Percentiles rank a stretch among this genome's conserved stretches.
Evolutionary conservation across 2,329 filamentous ascomycete species (phyloP).

Genomic region (Sporothrix mexicana): DNA sequence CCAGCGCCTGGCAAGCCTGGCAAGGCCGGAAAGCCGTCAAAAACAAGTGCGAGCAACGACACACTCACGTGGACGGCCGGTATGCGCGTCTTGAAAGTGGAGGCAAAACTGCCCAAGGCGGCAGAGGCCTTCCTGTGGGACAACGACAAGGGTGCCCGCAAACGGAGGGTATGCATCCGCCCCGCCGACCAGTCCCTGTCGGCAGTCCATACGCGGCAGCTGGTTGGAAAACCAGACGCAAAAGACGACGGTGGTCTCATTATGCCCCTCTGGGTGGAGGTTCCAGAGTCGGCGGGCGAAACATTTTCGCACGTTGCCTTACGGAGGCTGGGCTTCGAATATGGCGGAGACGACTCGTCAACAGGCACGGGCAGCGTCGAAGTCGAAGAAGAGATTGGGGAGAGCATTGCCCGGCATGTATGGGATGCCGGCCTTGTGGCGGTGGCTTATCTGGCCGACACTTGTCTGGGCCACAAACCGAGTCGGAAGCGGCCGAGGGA

Average conservation of each 20-base stretch:
- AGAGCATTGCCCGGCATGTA: conserved; percentile 64
- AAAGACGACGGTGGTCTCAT: conserved; percentile 44
- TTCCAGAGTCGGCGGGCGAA: conserved; percentile 36
- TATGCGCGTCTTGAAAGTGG: conserved; percentile 48
- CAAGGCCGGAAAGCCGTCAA: not conserved
- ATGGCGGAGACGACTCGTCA: not conserved
- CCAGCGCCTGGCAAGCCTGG: not conserved
- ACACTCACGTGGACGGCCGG: conserved; percentile 43
- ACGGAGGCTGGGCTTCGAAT: conserved; percentile 43
- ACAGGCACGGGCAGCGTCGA: conserved; percentile 43
- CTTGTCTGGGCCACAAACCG: conserved; percentile 35
- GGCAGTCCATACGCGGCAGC: conserved; percentile 38
- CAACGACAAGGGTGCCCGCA: not conserved
- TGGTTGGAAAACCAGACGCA: conserved; percentile 35
- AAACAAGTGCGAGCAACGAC: not conserved
- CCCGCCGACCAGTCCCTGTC: conserved; percentile 37
- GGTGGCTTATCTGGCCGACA: conserved; percentile 46
- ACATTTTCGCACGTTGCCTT: conserved; percentile 41
- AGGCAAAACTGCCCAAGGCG: conserved; percentile 41
- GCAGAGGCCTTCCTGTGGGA: conserved; percentile 15
- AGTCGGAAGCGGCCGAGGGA: conserved; percentile 14
- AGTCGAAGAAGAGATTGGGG: conserved; percentile 63
- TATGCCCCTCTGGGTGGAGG: conserved; percentile 52
- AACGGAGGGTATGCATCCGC: conserved; percentile 39
- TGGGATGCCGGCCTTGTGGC: conserved; percentile 64